Conservation (phyloP, 495 filamentous ascomycete species). For the Daldinia childiae region DNA sequence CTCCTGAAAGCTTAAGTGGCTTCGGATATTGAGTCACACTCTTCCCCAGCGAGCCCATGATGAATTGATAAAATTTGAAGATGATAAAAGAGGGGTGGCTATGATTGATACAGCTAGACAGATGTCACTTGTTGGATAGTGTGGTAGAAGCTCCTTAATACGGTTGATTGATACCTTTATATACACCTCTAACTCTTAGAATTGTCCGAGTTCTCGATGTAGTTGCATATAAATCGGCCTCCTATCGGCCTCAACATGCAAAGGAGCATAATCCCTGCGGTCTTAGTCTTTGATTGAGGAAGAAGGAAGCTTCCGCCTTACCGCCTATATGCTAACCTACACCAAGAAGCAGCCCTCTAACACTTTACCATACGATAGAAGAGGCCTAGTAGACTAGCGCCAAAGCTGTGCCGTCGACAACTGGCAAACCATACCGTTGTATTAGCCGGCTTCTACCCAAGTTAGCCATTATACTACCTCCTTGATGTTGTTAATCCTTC, state of each 20-base stretch:
- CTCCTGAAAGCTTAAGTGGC: constrained; percentile 62
- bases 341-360: not conserved
- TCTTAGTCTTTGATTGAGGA: too few species aligned
- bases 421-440: not conserved
- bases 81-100: not conserved
- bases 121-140: not conserved
- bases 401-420: not conserved
- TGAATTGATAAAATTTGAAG: constrained; percentile 30
- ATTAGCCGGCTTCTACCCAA: not conserved
- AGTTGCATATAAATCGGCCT: not conserved
- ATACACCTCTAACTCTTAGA: not conserved
- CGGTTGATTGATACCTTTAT: not conserved
- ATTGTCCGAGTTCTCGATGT: not conserved
- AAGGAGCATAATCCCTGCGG: not conserved
- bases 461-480: not conserved
- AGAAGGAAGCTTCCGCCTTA: not conserved
- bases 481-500: not conserved
- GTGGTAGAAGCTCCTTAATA: not conserved
- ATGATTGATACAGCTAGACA: not conserved
- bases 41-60: constrained; percentile 35
- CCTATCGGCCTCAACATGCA: not conserved
- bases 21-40: constrained; percentile 2
- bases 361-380: not conserved
- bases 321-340: not conserved
- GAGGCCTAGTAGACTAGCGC: not conserved